phyloP scores from a whole-genome alignment of 192 early-diverging fungal genomes.

The Coemansia sp. region DNA sequence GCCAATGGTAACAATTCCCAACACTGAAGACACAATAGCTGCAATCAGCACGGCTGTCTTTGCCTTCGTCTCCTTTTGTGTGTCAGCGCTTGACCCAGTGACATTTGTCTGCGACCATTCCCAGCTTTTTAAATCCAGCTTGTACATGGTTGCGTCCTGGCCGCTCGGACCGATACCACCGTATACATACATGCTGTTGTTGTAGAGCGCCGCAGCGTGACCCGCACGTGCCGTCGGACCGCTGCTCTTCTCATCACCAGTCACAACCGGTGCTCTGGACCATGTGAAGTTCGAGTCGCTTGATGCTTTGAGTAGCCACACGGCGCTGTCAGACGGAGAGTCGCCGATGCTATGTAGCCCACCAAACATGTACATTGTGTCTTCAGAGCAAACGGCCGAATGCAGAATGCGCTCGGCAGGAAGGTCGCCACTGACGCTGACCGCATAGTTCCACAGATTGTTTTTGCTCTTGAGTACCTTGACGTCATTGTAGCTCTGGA shows the following conservation, averaged over 20 bases:
- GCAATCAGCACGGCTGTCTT: constrained; percentile 51
- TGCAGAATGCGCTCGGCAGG: constrained; percentile 60
- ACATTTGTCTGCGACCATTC: constrained; percentile 58
- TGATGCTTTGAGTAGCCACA: constrained; percentile 50
- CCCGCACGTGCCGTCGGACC: constrained; percentile 59
- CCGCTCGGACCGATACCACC: constrained; percentile 60
- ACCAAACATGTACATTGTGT: constrained; percentile 73
- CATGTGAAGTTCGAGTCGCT: constrained; percentile 20
- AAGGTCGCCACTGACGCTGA: constrained; percentile 42
- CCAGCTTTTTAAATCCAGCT: constrained; percentile 59
- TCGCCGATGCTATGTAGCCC: constrained; percentile 30
- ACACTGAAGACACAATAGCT: constrained; percentile 46
- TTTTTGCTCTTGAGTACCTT: constrained; percentile 51
- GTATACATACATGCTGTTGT: constrained; percentile 63
- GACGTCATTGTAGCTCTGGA: constrained; percentile 51
- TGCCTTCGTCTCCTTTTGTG: constrained; percentile 19
- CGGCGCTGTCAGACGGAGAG: constrained; percentile 48
- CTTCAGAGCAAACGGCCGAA: constrained; percentile 62
- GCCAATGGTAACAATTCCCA: constrained; percentile 45
- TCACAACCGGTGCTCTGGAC: constrained; percentile 48
- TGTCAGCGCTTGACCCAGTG: constrained; percentile 16
- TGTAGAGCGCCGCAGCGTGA: constrained; percentile 61
- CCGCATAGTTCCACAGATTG: constrained; percentile 56
- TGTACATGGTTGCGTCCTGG: constrained; percentile 64
- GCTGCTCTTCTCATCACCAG: constrained; percentile 13